These are phyloP conservation scores for Tuctoria greenei DNA, from an alignment of 176 grass and related monocot species.

Conservation along the genomic window DNA sequence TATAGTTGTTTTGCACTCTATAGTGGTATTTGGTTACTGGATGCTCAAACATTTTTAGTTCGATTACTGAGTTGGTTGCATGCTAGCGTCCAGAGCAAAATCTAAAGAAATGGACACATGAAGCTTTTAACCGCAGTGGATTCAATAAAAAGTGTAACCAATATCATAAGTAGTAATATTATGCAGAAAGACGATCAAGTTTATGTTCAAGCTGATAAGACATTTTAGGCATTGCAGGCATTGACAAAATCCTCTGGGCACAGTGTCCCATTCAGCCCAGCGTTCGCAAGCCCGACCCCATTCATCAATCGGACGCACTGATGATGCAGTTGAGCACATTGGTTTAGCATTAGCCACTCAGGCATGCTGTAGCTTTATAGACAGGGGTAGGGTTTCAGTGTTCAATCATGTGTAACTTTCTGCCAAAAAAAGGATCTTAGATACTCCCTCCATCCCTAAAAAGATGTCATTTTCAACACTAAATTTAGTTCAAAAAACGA, in stretches of 20 bases:
- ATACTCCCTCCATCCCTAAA: no score
- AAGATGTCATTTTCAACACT: no score
- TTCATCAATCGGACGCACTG: background rate
- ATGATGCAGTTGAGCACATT: slow-evolving; percentile 3
- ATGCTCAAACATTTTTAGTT: background rate
- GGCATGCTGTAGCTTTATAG: background rate
- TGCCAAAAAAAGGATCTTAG: background rate
- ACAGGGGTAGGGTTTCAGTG: background rate
- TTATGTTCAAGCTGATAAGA: background rate
- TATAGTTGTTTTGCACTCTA: no score
- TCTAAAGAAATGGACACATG: background rate
- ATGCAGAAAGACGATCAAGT: background rate
- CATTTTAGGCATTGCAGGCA: background rate
- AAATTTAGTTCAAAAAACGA: no score
- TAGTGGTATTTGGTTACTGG: no score
- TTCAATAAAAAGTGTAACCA: no score
- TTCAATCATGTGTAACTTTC: background rate
- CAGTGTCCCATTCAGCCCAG: background rate
- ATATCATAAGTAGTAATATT: background rate
- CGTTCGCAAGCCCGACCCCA: no score
- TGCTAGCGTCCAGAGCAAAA: background rate
- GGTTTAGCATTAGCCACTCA: background rate
- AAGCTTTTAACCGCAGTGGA: no score
- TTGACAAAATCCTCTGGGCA: background rate
- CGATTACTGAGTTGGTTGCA: background rate